Conservation (phyloP, 2,329 filamentous ascomycete genomes). For the Monilinia vaccinii-corymbosi region DNA sequence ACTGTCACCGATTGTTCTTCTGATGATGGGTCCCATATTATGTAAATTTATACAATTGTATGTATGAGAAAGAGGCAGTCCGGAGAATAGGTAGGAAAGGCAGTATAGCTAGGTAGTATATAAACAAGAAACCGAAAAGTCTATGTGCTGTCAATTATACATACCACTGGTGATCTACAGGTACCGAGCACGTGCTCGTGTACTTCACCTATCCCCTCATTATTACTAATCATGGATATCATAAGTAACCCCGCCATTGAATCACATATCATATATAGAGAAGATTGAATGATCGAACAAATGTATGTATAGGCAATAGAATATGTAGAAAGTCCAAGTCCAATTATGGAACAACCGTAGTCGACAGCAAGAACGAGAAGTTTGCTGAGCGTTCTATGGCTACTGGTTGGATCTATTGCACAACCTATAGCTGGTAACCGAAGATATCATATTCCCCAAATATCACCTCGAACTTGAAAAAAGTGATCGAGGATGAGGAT, state of each 20-base stretch:
- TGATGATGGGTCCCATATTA: neutral
- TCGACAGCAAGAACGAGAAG: neutral
- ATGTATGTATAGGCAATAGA: slow-evolving; percentile 62
- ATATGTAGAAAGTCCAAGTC: neutral
- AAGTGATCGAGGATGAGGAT: neutral
- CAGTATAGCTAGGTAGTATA: no score
- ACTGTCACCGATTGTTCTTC: slow-evolving; percentile 2
- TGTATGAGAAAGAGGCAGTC: no score
- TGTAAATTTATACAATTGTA: neutral
- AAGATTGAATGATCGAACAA: slow-evolving; percentile 41
- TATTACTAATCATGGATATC: no score
- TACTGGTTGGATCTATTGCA: neutral
- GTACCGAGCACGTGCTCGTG: no score
- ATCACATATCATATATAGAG: no score
- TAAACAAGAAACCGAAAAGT: no score
- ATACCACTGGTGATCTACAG: no score
- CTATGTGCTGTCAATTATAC: no score
- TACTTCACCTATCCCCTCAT: no score
- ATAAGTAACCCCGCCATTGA: no score
- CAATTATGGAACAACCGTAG: neutral
- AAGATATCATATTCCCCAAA: neutral
- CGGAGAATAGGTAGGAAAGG: no score
- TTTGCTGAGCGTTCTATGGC: neutral
- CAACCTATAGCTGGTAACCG: no score
- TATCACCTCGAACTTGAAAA: neutral